These are phyloP conservation scores for Iodosphaeria phyllophila DNA, from an alignment of 2,329 filamentous ascomycete genomes.

Conservation along the genomic window DNA sequence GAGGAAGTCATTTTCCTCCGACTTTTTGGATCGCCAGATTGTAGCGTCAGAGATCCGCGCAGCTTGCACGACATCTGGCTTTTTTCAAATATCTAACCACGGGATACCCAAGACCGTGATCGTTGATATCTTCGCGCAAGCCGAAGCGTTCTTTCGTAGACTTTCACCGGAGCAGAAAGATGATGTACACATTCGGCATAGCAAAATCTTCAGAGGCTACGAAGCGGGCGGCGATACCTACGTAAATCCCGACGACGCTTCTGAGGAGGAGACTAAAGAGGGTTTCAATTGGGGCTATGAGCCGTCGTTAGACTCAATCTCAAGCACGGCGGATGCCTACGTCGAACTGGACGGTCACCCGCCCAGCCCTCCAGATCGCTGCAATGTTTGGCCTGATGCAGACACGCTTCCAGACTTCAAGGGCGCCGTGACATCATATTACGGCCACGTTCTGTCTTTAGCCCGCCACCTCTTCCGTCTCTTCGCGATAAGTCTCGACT, in stretches of 20 bases:
- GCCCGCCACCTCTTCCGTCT: constrained; percentile 6
- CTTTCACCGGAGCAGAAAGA: neutral
- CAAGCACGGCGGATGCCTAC: neutral
- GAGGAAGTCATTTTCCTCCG: neutral
- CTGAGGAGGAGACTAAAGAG: constrained; percentile 1
- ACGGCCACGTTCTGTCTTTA: neutral
- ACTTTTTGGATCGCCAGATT: neutral
- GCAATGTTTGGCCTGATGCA: neutral
- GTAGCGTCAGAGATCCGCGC: neutral
- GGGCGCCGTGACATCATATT: neutral
- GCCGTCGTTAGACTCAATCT: neutral
- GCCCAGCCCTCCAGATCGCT: neutral
- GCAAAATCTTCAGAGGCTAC: neutral
- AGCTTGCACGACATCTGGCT: neutral
- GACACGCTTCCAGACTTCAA: neutral
- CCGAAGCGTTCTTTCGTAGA: neutral
- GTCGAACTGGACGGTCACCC: constrained; percentile 1
- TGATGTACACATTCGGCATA: neutral
- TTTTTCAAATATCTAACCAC: constrained; percentile 1
- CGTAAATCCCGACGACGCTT: constrained; percentile 1
- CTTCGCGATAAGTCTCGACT: constrained; percentile 61
- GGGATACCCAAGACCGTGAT: neutral
- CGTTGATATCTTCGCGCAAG: neutral
- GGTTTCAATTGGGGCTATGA: constrained; percentile 1
- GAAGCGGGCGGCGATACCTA: neutral